Evolutionary conservation across 371 early-diverging fungal species (phyloP).

Genomic region (Zopfochytrium polystomum): DNA sequence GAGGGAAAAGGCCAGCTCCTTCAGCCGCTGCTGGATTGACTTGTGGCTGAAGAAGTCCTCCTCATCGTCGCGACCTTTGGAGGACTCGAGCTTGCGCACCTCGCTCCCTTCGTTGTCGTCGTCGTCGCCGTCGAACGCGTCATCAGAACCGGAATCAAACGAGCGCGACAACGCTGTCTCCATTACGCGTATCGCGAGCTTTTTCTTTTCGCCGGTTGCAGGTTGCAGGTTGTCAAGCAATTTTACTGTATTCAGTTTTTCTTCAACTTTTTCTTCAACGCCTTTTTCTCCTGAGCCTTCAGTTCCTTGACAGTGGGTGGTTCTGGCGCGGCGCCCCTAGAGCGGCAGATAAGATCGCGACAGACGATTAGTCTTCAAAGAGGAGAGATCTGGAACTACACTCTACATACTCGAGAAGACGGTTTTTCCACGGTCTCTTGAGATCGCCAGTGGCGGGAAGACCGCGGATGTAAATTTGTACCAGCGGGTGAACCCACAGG

Average conservation of each 20-base stretch:
- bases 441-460: conserved; percentile 76
- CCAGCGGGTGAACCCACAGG: conserved; percentile 65
- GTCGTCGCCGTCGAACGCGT: not conserved
- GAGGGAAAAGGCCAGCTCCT: conserved; percentile 6
- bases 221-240: conserved; percentile 15
- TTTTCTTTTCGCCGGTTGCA: not conserved
- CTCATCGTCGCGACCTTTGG: not conserved
- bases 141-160: too few relatives aligned
- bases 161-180: too few relatives aligned
- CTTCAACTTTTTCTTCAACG: conserved; percentile 44
- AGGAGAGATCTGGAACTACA: too few relatives aligned
- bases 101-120: not conserved
- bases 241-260: conserved; percentile 36
- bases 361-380: too few relatives aligned
- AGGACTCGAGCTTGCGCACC: too few relatives aligned
- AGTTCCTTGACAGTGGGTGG: conserved; percentile 41
- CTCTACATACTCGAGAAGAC: conserved; percentile 58
- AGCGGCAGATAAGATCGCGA: too few relatives aligned
- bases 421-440: conserved; percentile 79
- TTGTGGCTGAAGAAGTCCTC: conserved; percentile 6
- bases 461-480: conserved; percentile 74
- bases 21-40: not conserved
- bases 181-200: too few relatives aligned
- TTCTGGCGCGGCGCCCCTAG: conserved; percentile 8
- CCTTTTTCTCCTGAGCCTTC: conserved; percentile 48